A percentile compares a stretch with the other conserved stretches of the same genome.
Evolutionary conservation across 2,329 filamentous ascomycete genomes (phyloP).

Genomic region (Magnaporthiopsis rhizophila): DNA sequence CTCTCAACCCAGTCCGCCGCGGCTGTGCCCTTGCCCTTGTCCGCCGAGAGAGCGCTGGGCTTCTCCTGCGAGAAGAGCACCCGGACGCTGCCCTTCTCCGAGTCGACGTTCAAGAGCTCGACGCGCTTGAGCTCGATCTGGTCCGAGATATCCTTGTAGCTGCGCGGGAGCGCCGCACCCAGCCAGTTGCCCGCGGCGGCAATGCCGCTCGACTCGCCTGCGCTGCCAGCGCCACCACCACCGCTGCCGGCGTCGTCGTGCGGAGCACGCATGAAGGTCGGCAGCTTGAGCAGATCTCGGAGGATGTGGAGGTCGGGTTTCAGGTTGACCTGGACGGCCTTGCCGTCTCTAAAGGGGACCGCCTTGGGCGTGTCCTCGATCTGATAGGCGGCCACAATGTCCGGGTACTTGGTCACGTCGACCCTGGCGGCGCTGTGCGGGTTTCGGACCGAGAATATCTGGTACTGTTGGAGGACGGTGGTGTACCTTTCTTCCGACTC

Average conservation of each 20-base stretch:
- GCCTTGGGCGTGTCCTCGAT: slow-evolving; percentile 84
- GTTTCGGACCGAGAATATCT: neutral
- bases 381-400: slow-evolving; percentile 64
- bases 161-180: slow-evolving; percentile 66
- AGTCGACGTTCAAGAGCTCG: slow-evolving; percentile 83
- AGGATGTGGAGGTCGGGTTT: slow-evolving; percentile 69
- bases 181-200: slow-evolving; percentile 52
- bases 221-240: slow-evolving; percentile 30
- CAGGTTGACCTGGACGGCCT: slow-evolving; percentile 58
- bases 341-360: slow-evolving; percentile 71
- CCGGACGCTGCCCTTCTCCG: slow-evolving; percentile 63
- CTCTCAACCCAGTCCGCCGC: slow-evolving; percentile 86
- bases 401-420: slow-evolving; percentile 51
- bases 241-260: slow-evolving; percentile 35
- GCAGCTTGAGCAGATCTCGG: slow-evolving; percentile 60
- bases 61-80: slow-evolving; percentile 63
- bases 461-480: slow-evolving; percentile 17
- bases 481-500: slow-evolving; percentile 7
- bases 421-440: slow-evolving; percentile 69
- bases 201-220: slow-evolving; percentile 32
- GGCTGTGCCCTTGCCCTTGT: slow-evolving; percentile 40
- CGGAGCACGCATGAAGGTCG: slow-evolving; percentile 46
- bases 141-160: slow-evolving; percentile 76
- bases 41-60: slow-evolving; percentile 56
- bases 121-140: slow-evolving; percentile 71